Evolutionary conservation across 2,329 filamentous ascomycete genomes (phyloP), one percentile per base, ranked within the genome.

Genomic region (Gaeumannomyces tritici): DNA sequence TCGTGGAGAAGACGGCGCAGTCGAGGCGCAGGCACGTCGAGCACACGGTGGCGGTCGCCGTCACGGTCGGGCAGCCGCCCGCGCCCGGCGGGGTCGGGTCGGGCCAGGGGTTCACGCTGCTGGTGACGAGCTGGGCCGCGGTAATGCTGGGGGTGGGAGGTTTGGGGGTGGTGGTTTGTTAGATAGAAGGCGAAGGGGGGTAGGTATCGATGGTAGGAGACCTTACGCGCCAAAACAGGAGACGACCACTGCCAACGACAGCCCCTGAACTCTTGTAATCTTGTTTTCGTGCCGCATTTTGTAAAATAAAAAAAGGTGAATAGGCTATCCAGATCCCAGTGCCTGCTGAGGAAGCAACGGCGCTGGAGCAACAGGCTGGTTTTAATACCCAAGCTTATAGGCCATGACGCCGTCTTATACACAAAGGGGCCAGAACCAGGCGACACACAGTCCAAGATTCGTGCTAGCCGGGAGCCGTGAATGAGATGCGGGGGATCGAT

Each of bases 31-130:
- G 12, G 59, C 63, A 64, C 29, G 42, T 24, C 9, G 35, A 21
- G 57, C 63, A 64, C n/a, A 64, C 57, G 29, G 55, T 60, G 24
- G 55, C 63, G 11, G 63, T 64, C 18, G 35, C 56, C n/a, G 62
- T 63, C 21, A 64, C 33, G 9, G 63, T 64, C 27, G 63, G 63
- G 33, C 63, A 64, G 56, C n/a, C n/a, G n/a, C 31, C 28, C 6
- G 63, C 27, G 55, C 61, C 56, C 55, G 35, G 6, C 47, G 11
- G 29, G n/a, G n/a, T n/a, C 11, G 29, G 29, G 54, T 57, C 56
- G 57, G 28, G 15, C 24, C n/a, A 31, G n/a, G 33, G 26, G 26
- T 13, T n/a, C n/a, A 24, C 29, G 15, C 42, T 18, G n/a, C 42
- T 51, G 42, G 42, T 24, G 8, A 24, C 21, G 1, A 51, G 42